Evolutionary conservation across 2,329 filamentous ascomycete genomes (phyloP).

Genomic region (Penicillium rolfsii): DNA sequence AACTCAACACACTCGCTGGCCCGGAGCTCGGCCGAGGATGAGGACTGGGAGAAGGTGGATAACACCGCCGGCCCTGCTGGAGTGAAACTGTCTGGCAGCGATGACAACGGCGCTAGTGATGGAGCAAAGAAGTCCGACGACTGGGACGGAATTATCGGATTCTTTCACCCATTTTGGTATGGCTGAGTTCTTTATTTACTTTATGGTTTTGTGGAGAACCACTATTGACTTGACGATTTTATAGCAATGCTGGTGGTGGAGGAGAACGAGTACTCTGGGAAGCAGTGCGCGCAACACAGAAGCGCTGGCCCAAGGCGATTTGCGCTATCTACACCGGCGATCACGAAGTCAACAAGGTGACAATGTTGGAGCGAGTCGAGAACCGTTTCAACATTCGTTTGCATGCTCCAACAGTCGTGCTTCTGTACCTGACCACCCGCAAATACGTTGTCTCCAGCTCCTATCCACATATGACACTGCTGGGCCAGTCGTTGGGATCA

Average conservation of each 20-base stretch:
- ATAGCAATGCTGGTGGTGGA: conserved; percentile 89
- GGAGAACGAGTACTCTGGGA: conserved; percentile 97
- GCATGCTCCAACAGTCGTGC: conserved; percentile 77
- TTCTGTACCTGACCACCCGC: conserved; percentile 88
- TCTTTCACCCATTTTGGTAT: conserved; percentile 97
- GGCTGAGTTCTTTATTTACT: conserved; percentile 27
- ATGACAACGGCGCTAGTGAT: conserved; percentile 47
- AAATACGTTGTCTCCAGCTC: conserved; percentile 83
- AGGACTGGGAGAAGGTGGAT: conserved; percentile 73
- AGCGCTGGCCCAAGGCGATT: conserved; percentile 82
- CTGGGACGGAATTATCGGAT: conserved; percentile 86
- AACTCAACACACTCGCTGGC: conserved; percentile 23
- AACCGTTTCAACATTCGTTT: conserved; percentile 91
- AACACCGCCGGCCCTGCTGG: conserved; percentile 54
- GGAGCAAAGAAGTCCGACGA: conserved; percentile 52
- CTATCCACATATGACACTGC: conserved; percentile 88
- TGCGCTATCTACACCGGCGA: conserved; percentile 96
- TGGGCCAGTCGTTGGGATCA: conserved; percentile 92
- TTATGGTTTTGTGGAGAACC: background rate
- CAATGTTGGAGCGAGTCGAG: conserved; percentile 77
- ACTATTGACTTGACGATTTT: conserved; percentile 19
- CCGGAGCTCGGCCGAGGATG: conserved; percentile 52
- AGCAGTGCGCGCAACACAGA: conserved; percentile 87
- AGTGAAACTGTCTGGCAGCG: conserved; percentile 49
- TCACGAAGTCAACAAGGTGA: conserved; percentile 79